A percentile compares a stretch with the other conserved stretches of the same genome.
phyloP scores from a whole-genome alignment of 139 green algal genomes.

The Coelastrella sp. region DNA sequence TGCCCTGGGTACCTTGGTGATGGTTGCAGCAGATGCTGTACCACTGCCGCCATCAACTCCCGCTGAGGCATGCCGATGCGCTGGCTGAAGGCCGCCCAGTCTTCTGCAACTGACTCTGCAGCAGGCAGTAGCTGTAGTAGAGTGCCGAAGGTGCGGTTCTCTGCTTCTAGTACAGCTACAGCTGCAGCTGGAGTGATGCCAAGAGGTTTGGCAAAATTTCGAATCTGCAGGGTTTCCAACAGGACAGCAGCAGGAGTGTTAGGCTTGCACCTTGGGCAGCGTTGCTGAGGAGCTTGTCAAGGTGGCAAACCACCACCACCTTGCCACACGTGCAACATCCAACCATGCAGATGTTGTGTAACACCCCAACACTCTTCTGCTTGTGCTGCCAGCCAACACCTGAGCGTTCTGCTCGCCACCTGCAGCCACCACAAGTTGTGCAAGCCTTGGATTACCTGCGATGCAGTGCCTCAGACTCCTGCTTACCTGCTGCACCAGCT shows the following conservation, averaged over 20 bases:
- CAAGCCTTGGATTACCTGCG: background rate
- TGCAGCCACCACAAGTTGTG: too few species aligned
- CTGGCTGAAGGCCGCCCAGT: background rate
- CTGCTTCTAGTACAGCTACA: background rate
- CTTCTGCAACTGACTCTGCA: background rate
- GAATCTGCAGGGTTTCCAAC: background rate
- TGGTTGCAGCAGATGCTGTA: background rate
- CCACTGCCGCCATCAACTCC: background rate
- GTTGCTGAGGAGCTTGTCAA: too few species aligned
- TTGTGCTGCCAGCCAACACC: background rate
- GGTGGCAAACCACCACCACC: background rate
- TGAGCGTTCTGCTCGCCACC: too few species aligned
- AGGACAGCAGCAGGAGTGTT: background rate
- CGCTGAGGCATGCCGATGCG: background rate
- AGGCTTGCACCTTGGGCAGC: too few species aligned
- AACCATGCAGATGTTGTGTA: too few species aligned
- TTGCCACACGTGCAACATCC: too few species aligned
- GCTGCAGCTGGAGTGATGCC: background rate
- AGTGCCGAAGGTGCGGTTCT: background rate
- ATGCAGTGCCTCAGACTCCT: background rate
- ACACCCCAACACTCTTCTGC: background rate
- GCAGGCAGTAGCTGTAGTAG: background rate
- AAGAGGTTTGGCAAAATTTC: background rate
- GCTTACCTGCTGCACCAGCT: background rate
- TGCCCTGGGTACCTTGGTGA: background rate